Evolutionary conservation across 2,329 filamentous ascomycete species (phyloP).

Genomic region (Xylariaceae sp.): DNA sequence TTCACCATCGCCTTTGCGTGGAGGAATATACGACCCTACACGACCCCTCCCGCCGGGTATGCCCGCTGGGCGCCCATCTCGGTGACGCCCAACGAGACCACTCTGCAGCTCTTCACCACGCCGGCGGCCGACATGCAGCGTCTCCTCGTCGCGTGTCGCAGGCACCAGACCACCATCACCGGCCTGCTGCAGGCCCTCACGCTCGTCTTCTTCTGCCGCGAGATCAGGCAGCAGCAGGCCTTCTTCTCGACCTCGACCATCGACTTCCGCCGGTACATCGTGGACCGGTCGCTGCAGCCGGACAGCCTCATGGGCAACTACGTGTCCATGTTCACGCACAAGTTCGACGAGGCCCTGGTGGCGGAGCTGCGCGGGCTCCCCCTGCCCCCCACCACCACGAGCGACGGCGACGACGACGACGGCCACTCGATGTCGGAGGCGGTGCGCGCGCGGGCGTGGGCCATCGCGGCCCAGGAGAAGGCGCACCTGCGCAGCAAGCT

Average conservation of each 20-base stretch:
- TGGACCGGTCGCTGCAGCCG: slow-evolving; percentile 2
- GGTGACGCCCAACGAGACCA: background rate
- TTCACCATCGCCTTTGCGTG: slow-evolving; percentile 7
- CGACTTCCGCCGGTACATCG: slow-evolving; percentile 10
- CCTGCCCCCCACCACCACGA: background rate
- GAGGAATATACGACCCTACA: slow-evolving; percentile 8
- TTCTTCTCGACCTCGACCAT: slow-evolving; percentile 10
- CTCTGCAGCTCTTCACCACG: background rate
- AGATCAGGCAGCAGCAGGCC: slow-evolving; percentile 3
- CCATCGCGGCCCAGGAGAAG: slow-evolving; percentile 16
- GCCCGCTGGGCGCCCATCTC: slow-evolving; percentile 1
- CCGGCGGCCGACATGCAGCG: background rate
- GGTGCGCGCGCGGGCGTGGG: slow-evolving; percentile 7
- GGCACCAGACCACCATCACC: background rate
- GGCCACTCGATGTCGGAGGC: background rate
- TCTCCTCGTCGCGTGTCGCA: background rate
- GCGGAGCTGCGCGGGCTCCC: slow-evolving; percentile 9
- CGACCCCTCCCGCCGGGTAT: slow-evolving; percentile 2
- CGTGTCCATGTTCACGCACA: slow-evolving; percentile 10
- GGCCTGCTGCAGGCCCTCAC: background rate
- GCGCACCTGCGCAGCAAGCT: slow-evolving; percentile 21
- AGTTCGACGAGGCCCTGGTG: slow-evolving; percentile 9
- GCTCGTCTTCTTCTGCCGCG: background rate
- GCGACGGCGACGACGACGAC: background rate
- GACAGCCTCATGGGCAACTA: slow-evolving; percentile 13